Conservation (phyloP, 495 filamentous ascomycete genomes). For the Saxophila tyrrhenica region DNA sequence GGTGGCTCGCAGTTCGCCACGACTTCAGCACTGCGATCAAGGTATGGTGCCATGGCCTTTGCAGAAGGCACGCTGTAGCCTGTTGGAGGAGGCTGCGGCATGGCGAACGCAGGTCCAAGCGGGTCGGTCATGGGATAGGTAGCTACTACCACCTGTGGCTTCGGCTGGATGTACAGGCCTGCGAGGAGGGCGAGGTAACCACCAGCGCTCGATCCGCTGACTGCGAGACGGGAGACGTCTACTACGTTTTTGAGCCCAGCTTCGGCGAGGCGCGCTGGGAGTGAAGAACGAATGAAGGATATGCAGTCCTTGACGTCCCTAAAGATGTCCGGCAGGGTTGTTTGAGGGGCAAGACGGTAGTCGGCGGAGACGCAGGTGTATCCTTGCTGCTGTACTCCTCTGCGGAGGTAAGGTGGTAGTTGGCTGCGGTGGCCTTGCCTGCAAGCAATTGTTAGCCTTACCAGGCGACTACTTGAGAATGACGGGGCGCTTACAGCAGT, state of each 20-base stretch:
- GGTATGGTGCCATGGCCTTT: background rate
- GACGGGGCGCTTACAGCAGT: constrained; percentile 3
- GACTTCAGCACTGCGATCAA: constrained; percentile 2
- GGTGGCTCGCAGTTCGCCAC: constrained; percentile 2
- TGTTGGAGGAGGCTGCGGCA: constrained; percentile 3
- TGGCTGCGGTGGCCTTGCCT: constrained; percentile 6
- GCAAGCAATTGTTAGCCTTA: background rate
- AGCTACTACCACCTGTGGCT: constrained; percentile 13
- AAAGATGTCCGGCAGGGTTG: constrained; percentile 10
- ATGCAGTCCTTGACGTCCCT: constrained; percentile 16
- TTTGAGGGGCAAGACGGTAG: constrained; percentile 16
- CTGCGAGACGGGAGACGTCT: constrained; percentile 8
- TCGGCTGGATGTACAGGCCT: constrained; percentile 14
- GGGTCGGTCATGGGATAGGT: constrained; percentile 19
- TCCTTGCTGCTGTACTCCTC: constrained; percentile 5
- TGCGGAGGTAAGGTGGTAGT: constrained; percentile 7
- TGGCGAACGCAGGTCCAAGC: constrained; percentile 12
- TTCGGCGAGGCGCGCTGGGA: background rate
- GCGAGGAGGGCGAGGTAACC: constrained; percentile 17
- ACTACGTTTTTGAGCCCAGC: background rate
- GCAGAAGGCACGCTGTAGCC: background rate
- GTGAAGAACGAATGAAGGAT: constrained; percentile 8
- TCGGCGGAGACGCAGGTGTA: constrained; percentile 11
- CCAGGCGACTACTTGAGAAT: background rate
- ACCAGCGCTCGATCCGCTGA: constrained; percentile 9